phyloP scores from a whole-genome alignment of 306 rosid species.

The Rosa lucieae region DNA sequence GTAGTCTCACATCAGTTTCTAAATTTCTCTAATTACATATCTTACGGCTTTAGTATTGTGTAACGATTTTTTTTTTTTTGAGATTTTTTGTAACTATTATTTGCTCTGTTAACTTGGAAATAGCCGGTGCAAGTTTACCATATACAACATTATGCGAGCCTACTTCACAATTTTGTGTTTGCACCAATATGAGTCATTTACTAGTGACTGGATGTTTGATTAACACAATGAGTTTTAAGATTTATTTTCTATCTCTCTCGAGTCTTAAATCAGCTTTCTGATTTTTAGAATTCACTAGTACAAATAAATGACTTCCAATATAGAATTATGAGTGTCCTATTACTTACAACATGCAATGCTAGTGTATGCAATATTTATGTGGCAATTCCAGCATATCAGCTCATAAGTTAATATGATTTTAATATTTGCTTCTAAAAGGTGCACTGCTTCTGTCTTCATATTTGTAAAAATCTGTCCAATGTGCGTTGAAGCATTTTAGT shows the following conservation, averaged over 20 bases:
- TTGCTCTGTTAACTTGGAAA: neutral
- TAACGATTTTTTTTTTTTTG: too few relatives aligned
- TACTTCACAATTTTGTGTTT: neutral
- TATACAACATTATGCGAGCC: neutral
- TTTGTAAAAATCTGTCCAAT: neutral
- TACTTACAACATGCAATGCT: neutral
- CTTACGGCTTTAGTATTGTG: neutral
- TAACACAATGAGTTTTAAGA: neutral
- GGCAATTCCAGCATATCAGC: neutral
- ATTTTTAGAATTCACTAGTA: neutral
- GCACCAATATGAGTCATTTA: neutral
- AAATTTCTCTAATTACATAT: neutral
- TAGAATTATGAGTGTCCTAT: neutral
- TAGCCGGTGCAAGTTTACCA: neutral
- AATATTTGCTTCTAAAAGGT: neutral
- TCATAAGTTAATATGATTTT: neutral
- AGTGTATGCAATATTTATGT: neutral
- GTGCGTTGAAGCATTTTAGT: neutral
- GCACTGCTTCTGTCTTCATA: neutral
- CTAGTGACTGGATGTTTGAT: neutral
- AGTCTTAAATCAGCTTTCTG: neutral
- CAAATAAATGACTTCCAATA: neutral
- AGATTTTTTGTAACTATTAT: neutral
- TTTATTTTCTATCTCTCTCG: neutral
- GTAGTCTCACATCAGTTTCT: neutral